A percentile compares a stretch with the other conserved stretches of the same genome.
Conservation (phyloP, 805 yeast genomes). For the Maudiozyma pseudohumilis region DNA sequence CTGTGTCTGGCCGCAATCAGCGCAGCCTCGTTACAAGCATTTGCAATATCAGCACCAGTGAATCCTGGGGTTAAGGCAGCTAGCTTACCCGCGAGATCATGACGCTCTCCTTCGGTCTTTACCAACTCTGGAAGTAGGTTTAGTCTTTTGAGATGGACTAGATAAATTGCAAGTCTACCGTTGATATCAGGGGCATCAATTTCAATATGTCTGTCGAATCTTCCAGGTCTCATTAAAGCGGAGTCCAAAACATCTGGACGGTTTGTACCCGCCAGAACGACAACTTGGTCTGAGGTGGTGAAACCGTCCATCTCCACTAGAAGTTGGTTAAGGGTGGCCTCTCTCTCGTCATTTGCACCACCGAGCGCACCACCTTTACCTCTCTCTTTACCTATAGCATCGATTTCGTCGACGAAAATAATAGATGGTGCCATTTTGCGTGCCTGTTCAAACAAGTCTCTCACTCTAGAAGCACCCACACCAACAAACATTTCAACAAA, state of each 20-base stretch:
- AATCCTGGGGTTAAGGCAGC: constrained; percentile 93
- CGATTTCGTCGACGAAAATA: constrained; percentile 88
- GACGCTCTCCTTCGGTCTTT: constrained; percentile 38
- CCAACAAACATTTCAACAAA: constrained; percentile 97
- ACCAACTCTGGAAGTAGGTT: constrained; percentile 26
- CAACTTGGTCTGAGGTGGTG: constrained; percentile 78
- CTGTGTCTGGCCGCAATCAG: constrained; percentile 79
- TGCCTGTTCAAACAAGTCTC: constrained; percentile 85
- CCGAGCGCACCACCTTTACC: constrained; percentile 62
- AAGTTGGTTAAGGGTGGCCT: constrained; percentile 82
- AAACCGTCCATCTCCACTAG: constrained; percentile 96
- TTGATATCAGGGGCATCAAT: constrained; percentile 82
- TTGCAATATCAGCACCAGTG: constrained; percentile 94
- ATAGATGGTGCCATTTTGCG: constrained; percentile 85
- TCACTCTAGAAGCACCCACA: constrained; percentile 90
- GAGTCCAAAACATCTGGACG: constrained; percentile 85
- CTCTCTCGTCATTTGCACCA: constrained; percentile 88
- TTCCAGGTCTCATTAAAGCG: constrained; percentile 87
- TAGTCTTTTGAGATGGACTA: constrained; percentile 57
- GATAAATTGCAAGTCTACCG: constrained; percentile 80
- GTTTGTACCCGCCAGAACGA: constrained; percentile 90
- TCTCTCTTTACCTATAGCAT: constrained; percentile 87
- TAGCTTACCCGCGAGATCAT: constrained; percentile 66
- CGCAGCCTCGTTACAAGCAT: constrained; percentile 91
- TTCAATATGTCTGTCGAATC: constrained; percentile 83